Percentiles rank a stretch among this genome's conserved stretches.
Evolutionary conservation across 257 asterid genomes (phyloP).

Genomic region (Solanum bulbocastanum): DNA sequence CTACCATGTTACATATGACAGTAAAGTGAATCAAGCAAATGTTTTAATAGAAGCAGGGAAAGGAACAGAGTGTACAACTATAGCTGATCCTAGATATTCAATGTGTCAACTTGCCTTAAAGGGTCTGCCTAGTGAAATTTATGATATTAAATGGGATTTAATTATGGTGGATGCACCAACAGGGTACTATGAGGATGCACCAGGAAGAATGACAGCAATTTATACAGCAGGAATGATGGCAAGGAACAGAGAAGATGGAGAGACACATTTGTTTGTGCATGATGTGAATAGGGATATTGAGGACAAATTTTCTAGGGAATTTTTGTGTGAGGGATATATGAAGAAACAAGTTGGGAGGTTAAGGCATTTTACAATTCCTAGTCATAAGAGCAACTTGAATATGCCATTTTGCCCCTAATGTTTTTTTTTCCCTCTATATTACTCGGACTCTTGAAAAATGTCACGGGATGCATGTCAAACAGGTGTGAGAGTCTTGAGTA

Average conservation of each 20-base stretch:
- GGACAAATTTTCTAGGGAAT: conserved; percentile 55
- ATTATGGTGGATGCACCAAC: conserved; percentile 96
- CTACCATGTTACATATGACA: conserved; percentile 51
- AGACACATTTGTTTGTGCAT: conserved; percentile 74
- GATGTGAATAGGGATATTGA: conserved; percentile 86
- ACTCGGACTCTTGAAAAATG: neutral
- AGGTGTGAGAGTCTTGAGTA: neutral
- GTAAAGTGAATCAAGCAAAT: conserved; percentile 52
- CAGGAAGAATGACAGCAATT: conserved; percentile 84
- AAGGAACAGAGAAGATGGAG: conserved; percentile 37
- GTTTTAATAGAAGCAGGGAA: conserved; percentile 46
- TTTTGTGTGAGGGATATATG: conserved; percentile 70
- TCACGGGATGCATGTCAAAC: neutral
- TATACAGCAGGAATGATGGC: conserved; percentile 98
- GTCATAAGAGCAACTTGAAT: conserved; percentile 35
- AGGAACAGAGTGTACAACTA: conserved; percentile 62
- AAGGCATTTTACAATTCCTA: conserved; percentile 74
- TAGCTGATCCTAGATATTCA: conserved; percentile 50
- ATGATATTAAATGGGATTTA: conserved; percentile 60
- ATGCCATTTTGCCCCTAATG: conserved; percentile 47
- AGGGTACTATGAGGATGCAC: conserved; percentile 76
- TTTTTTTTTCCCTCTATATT: neutral
- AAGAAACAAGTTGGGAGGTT: conserved; percentile 71
- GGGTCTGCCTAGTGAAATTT: conserved; percentile 50
- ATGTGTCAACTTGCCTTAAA: conserved; percentile 74